Percentiles rank a stretch among this genome's conserved stretches.
Evolutionary conservation across 2,329 filamentous ascomycete genomes (phyloP).

Genomic region (Ophiognomonia clavigignenti-juglandacearum): DNA sequence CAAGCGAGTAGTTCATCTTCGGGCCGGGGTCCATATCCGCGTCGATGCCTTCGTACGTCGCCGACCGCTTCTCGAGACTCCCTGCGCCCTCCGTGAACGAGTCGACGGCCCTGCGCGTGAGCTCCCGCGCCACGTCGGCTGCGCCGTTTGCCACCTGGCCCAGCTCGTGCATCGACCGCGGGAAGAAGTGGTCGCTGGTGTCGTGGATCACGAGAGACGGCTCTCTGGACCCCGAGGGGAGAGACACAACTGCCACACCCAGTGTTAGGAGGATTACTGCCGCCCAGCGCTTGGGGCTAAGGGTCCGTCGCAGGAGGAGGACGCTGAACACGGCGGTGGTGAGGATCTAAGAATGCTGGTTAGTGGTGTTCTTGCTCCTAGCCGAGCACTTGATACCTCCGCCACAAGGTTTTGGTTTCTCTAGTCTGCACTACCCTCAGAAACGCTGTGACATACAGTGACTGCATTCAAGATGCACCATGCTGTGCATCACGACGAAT

Average conservation of each 20-base stretch:
- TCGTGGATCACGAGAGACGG: constrained; percentile 55
- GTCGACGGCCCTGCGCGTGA: constrained; percentile 43
- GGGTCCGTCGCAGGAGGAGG: constrained; percentile 63
- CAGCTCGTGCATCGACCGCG: constrained; percentile 72
- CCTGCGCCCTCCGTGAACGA: constrained; percentile 29
- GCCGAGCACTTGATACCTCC: background rate
- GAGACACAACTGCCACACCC: constrained; percentile 80
- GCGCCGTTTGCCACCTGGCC: constrained; percentile 56
- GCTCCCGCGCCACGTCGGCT: constrained; percentile 43
- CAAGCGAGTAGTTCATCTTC: constrained; percentile 72
- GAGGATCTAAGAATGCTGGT: constrained; percentile 55
- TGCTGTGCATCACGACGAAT: no score
- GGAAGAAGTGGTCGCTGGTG: constrained; percentile 65
- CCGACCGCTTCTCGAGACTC: constrained; percentile 63
- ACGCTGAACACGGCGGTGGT: constrained; percentile 86
- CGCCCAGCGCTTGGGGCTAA: constrained; percentile 73
- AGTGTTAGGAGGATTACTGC: constrained; percentile 73
- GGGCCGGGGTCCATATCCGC: constrained; percentile 50
- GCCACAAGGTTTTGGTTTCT: background rate
- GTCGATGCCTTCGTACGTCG: constrained; percentile 85
- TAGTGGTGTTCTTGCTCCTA: background rate
- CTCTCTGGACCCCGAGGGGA: constrained; percentile 58
- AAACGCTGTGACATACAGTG: background rate
- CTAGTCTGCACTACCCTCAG: no score
- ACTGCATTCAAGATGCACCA: no score